Conservation (phyloP, 192 early-diverging fungal species). For the Lunasporangiospora selenospora region DNA sequence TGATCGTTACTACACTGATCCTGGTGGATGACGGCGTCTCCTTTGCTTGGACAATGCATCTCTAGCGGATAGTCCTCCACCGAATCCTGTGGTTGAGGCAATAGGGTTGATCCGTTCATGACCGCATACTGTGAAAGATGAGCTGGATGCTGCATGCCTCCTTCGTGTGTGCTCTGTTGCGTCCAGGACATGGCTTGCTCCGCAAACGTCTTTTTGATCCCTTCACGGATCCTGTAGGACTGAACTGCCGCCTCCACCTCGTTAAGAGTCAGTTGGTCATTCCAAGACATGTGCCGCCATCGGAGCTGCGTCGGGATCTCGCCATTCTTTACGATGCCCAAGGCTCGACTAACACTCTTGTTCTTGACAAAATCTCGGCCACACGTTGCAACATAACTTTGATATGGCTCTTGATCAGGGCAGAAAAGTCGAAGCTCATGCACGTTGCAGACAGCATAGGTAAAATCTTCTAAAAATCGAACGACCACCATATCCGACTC, state of each 20-base stretch:
- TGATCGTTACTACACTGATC: no score
- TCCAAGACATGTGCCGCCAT: conserved; percentile 15
- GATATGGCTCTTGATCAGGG: conserved; percentile 4
- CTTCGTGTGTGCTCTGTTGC: no score
- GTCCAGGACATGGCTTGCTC: no score
- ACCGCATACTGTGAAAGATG: no score
- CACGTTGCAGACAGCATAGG: conserved; percentile 14
- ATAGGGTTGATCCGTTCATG: no score
- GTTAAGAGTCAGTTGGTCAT: background rate
- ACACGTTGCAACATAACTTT: background rate
- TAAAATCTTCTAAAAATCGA: conserved; percentile 19
- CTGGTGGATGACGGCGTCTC: no score
- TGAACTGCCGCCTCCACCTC: background rate
- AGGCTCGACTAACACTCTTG: conserved; percentile 8
- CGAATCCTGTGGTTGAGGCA: no score
- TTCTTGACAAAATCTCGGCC: conserved; percentile 9
- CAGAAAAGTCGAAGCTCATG: conserved; percentile 16
- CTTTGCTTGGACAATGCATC: no score
- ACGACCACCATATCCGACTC: conserved; percentile 18
- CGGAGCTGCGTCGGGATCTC: background rate
- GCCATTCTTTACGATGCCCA: conserved; percentile 4
- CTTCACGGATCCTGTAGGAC: no score
- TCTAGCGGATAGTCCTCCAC: no score
- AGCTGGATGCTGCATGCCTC: no score
- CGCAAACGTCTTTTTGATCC: no score